Base-by-base conservation (phyloP, 2,329 filamentous ascomycete genomes). In the Colletotrichum liaoningense region DNA sequence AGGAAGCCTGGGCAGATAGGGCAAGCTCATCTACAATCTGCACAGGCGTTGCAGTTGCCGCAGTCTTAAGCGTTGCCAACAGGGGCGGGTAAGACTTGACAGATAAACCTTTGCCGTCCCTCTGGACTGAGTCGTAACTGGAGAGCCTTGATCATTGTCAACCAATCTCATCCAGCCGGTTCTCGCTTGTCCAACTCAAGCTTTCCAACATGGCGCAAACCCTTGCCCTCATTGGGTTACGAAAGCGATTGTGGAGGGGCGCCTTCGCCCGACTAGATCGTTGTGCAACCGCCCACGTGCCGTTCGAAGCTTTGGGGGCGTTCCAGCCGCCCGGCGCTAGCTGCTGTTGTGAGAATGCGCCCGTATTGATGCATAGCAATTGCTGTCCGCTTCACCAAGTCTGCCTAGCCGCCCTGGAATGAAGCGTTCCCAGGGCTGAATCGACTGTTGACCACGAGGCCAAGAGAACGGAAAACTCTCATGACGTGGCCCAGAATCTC, bases 241-340 rank as follows among this genome's bases (percentile, higher is more conserved):
- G 8, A 22, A 19, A 1, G 8, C 7, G 22, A 9, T 52, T 19
- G 12, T 65, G 49, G 56, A 62, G 46, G 60, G 60, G 58, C 12
- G 9, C 46, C 16, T 65, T 73, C 70, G 67, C 70, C 70, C 70
- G 70, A 70, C 35, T 57, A 56, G 57, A 70, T 30, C 26, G 55
- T 22, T 54, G 22, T 30, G 24, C 54, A 5, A 42, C 28, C 14
- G 14, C 30, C 19, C 42, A 46, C 42, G 42, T 46, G 42, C 42
- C 7, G 19, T 46, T 2, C 19, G 59, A 73, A 70, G 70, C 60
- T 70, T 59, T 52, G n/a, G 33, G 35, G 67, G 59, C 70, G 68
- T 35, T 26, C 26, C 46, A 14, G n/a, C 56, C 56, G 42, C 26
- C 26, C 33, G 35, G 49, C 26, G 42, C 56, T 33, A 56, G 24